Evolutionary conservation across 148 eudicot genomes (phyloP), one percentile per base, ranked within the genome.

Genomic region (Spergularia marina): DNA sequence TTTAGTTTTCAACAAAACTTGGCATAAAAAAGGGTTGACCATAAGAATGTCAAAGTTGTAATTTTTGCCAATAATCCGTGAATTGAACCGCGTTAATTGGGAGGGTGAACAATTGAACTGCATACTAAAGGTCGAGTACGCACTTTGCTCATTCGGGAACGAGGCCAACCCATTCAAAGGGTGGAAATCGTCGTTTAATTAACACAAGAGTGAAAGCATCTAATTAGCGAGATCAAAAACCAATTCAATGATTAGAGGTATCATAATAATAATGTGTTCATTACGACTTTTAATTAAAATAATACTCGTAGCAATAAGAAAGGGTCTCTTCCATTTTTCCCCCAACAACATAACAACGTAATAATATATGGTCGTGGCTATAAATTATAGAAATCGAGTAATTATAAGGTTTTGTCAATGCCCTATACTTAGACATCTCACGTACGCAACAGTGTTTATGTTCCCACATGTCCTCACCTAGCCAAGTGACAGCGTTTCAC

Each of bases 391-490:
- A 41, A 34, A 40, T 25, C 41, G 56, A 18, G 9, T 56, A 11
- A 57, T 76, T 41, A 21, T 69, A 57, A 44, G 12, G 5, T 23
- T 68, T 40, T 74, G 78, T 79, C 61, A 75, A 71, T 58, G 79
- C 15, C 72, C 79, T 67, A 72, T 34, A 7, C 68, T 61, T 34
- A 58, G 61, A 80, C 76, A 80, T 76, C 25, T 80, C 73, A 72
- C 73, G 76, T 62, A 80, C 73, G 76, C 68, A 80, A 71, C 73
- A 72, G 5, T 44, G 10, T 44, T 30, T 2, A 80, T 79, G 83
- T 76, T 79, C 79, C 79, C 83, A 76, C 83, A 80, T 80, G 83
- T 55, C 59, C 15, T 74, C 40, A 73, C 69, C n/a, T 68, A 68
- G 53, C 47, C 53, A 66, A 66, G 53, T 68, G 75, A 53, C 76